Evolutionary conservation across 495 filamentous ascomycete species (phyloP), one percentile per base, ranked within the genome.

Genomic region (Trichoderma reesei): DNA sequence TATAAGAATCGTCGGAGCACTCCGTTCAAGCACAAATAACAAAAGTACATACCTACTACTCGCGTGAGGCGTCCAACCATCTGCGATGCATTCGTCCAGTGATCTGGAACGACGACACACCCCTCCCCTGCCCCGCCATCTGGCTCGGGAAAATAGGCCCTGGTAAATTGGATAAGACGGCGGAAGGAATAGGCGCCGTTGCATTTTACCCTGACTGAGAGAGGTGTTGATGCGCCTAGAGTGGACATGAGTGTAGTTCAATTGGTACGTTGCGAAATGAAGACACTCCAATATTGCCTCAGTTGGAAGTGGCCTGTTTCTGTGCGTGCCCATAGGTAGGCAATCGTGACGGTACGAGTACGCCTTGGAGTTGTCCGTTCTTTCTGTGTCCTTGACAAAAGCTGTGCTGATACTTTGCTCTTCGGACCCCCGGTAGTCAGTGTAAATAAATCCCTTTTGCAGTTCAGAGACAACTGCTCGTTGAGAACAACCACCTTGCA

Each of bases 71-170:
- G 0, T 3, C 26, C 20, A 33, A 10, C 11, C 0, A 56, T 31
- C 20, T 56, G 51, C 34, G 51, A 56, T 56, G 51, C 20, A 34
- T 14, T 56, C 34, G 5, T 33, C 51, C 51, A 56, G 51, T 56
- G 51, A 56, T 56, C 51, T 56, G 51, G 51, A n/a, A 56, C 26
- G 34, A 34, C 51, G 18, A 10, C 51, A 56, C 51, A 34, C 51
- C 33, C 51, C 26, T 26, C 48, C 51, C 20, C 20, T 33, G 51
- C 51, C 51, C 51, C 51, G 51, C 51, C 51, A 56, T 56, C 51
- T 56, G 51, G 51, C 18, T 56, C 51, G 51, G 51, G 51, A 56
- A 56, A 56, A 56, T 56, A 56, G 51, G 51, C 51, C 51, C 51
- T 56, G 51, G 51, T 34, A 33, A 13, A 34, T 56, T 56, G 44